Percentiles rank a stretch among this genome's conserved stretches.
Conservation (phyloP, 805 yeast genomes). For the Wickerhamomyces strasburgensis region DNA sequence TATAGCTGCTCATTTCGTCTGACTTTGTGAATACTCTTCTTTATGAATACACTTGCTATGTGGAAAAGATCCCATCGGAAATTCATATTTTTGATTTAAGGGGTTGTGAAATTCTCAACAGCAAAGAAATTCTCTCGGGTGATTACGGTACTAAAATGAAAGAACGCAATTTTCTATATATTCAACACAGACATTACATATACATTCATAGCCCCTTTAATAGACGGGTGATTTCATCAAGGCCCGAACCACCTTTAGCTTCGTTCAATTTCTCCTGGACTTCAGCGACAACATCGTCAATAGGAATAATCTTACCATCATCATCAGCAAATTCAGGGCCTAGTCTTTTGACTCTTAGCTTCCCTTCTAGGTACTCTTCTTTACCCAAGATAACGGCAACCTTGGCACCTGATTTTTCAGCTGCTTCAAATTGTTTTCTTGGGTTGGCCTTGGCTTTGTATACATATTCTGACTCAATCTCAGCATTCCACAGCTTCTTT, state of each 20-base stretch:
- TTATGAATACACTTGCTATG: too few species aligned
- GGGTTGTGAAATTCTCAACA: too few species aligned
- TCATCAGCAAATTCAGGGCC: slow-evolving; percentile 86
- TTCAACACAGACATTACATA: neutral
- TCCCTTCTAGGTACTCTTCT: slow-evolving; percentile 78
- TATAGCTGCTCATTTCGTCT: too few species aligned
- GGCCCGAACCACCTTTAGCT: slow-evolving; percentile 42
- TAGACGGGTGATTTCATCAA: slow-evolving; percentile 61
- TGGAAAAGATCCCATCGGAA: too few species aligned
- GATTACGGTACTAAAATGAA: too few species aligned
- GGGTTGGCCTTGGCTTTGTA: slow-evolving; percentile 93
- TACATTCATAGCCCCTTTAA: slow-evolving; percentile 28
- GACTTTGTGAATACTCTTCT: too few species aligned
- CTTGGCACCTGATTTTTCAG: slow-evolving; percentile 90
- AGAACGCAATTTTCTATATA: neutral
- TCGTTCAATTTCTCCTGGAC: slow-evolving; percentile 51
- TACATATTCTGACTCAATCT: slow-evolving; percentile 85
- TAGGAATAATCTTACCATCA: slow-evolving; percentile 74
- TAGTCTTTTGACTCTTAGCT: slow-evolving; percentile 78
- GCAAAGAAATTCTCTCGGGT: too few species aligned
- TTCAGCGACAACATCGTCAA: slow-evolving; percentile 52
- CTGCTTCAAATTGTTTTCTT: slow-evolving; percentile 95
- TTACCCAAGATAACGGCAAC: slow-evolving; percentile 92
- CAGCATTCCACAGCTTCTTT: slow-evolving; percentile 79
- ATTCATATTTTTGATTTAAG: too few species aligned